phyloP scores from a whole-genome alignment of 768 basidiomycete genomes.

The Lentinus tigrinus region DNA sequence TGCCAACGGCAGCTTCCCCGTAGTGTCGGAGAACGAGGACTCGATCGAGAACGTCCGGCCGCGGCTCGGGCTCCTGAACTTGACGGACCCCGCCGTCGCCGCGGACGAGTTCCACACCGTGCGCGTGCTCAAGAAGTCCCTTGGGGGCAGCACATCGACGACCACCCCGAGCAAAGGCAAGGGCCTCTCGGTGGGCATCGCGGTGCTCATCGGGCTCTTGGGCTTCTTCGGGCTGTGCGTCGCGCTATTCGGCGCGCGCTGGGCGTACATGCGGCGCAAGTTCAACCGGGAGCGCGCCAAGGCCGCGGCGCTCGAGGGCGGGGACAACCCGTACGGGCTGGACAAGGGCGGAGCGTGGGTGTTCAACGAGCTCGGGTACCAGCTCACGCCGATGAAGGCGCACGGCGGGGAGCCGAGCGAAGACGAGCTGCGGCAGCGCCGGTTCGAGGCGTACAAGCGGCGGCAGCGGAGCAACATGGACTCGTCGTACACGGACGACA shows the following conservation, averaged over 20 bases:
- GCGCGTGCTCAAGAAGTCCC: constrained; percentile 62
- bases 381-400: background rate
- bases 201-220: constrained; percentile 58
- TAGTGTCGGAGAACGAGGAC: constrained; percentile 17
- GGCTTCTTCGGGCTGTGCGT: constrained; percentile 59
- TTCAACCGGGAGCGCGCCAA: constrained; percentile 22
- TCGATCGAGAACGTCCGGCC: constrained; percentile 34
- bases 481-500: constrained; percentile 34
- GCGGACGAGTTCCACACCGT: constrained; percentile 68
- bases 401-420: constrained; percentile 29
- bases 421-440: constrained; percentile 39
- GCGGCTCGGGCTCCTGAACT: constrained; percentile 55
- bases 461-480: constrained; percentile 27
- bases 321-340: constrained; percentile 34
- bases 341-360: constrained; percentile 28
- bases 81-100: constrained; percentile 64
- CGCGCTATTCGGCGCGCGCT: constrained; percentile 53
- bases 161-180: constrained; percentile 19
- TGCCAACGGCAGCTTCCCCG: constrained; percentile 44
- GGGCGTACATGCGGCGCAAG: constrained; percentile 44
- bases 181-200: constrained; percentile 56
- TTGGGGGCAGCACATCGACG: constrained; percentile 25
- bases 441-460: constrained; percentile 38
- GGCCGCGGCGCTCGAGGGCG: constrained; percentile 15
- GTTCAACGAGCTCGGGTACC: constrained; percentile 8